Conservation (phyloP, 768 basidiomycete genomes). For the Kwoniella botswanensis region DNA sequence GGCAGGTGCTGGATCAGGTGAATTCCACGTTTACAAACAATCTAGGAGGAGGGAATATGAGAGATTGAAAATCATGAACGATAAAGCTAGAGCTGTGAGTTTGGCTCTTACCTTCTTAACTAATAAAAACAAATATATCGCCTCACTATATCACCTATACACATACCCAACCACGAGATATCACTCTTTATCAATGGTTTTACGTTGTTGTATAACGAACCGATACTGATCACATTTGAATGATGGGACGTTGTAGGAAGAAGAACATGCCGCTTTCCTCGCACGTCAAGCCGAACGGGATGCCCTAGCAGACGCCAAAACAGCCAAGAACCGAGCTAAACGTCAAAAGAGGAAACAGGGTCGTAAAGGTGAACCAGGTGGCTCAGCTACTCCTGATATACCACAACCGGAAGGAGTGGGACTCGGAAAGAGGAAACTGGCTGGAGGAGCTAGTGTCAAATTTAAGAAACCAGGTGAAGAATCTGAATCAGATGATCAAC, state of each 20-base stretch:
- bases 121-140: too few species aligned
- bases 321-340: constrained; percentile 92
- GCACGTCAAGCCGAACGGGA: constrained; percentile 73
- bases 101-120: too few species aligned
- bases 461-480: constrained; percentile 64
- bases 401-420: constrained; percentile 58
- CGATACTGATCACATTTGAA: too few species aligned
- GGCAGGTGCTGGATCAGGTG: constrained; percentile 95
- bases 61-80: constrained; percentile 86
- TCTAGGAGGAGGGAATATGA: constrained; percentile 93
- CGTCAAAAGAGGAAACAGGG: constrained; percentile 87
- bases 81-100: constrained; percentile 74
- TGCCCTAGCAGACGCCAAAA: constrained; percentile 78
- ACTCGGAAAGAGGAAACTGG: constrained; percentile 76
- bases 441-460: constrained; percentile 67
- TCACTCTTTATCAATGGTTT: too few species aligned
- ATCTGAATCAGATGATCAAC: constrained; percentile 49
- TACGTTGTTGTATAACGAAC: too few species aligned
- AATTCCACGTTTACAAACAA: constrained; percentile 99
- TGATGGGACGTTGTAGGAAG: too few species aligned
- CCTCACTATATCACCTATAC: too few species aligned
- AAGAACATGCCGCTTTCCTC: constrained; percentile 74
- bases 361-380: constrained; percentile 59
- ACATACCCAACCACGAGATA: too few species aligned
- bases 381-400: constrained; percentile 5